Evolutionary conservation across 2,329 filamentous ascomycete genomes (phyloP), one percentile per base, ranked within the genome.

Genomic region (Curvularia sp.): DNA sequence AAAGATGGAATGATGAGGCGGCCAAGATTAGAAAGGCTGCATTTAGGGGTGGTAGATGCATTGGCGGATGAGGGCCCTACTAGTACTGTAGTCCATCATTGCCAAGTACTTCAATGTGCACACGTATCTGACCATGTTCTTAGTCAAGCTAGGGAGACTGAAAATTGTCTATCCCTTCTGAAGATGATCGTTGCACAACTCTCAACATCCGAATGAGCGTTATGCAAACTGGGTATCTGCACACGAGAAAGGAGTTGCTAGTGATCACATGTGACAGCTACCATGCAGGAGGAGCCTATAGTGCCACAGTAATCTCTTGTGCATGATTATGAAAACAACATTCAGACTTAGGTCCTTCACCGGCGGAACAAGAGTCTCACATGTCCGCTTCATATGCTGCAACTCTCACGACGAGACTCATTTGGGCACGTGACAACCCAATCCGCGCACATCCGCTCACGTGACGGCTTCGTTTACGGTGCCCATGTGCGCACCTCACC

Each of bases 1-100:
- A 21, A 39, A 32, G 54, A 23, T 53, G 49, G 49, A 53, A 48
- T 42, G 42, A 36, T 3, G 54, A 57, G 18, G 54, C 54, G 9
- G 1, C 1, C 0, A 56, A 56, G 34, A 41, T 56, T 13, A 7
- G 25, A 8, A 34, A 5, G 6, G 25, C 15, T 18, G 53, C 48
- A 9, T 15, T 18, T 9, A 19, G 41, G 10, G 1, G 42, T 54
- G 12, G 34, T 30, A 9, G 34, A 39, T 15, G 15, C 6, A 8
- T 28, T 39, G 36, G n/a, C 18, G 36, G 36, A 39, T 19, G 18
- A 8, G 18, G n/a, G 8, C 6, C 7, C 13, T 25, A 27, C 9
- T 43, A 43, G 41, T 43, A 15, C 13, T 13, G 25, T 41, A 42
- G 39, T 19, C 10, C 12, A 43, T n/a, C 7, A 27, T 10, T 15